These are phyloP conservation scores for Penicillium griseofulvum DNA, from an alignment of 2,329 filamentous ascomycete genomes.

Conservation along the genomic window DNA sequence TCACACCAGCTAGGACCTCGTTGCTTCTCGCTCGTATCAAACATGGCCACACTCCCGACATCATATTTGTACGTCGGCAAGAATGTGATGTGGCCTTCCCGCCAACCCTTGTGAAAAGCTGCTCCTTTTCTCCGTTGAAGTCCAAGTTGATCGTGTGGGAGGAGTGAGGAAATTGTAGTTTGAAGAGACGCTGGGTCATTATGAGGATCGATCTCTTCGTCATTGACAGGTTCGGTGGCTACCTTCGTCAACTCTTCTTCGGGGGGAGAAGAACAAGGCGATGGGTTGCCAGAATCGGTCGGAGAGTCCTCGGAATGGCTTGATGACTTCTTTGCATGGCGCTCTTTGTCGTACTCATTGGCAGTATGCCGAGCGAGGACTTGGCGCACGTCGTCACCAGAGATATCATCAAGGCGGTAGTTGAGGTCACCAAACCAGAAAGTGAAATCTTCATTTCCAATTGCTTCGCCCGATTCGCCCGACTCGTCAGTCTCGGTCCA, in stretches of 20 bases:
- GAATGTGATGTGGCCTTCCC: slow-evolving; percentile 82
- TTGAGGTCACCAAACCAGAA: slow-evolving; percentile 98
- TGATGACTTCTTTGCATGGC: slow-evolving; percentile 30
- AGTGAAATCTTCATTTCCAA: slow-evolving; percentile 88
- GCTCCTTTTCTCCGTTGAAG: slow-evolving; percentile 72
- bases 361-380: slow-evolving; percentile 78
- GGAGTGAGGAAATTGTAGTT: slow-evolving; percentile 79
- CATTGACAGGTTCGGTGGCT: slow-evolving; percentile 46
- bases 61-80: slow-evolving; percentile 98
- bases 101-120: slow-evolving; percentile 87
- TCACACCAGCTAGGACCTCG: slow-evolving; percentile 96
- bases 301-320: slow-evolving; percentile 1
- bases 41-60: slow-evolving; percentile 83
- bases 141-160: slow-evolving; percentile 85
- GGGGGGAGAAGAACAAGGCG: slow-evolving; percentile 1
- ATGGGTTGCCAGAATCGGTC: not conserved
- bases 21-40: slow-evolving; percentile 93
- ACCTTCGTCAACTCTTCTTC: slow-evolving; percentile 10
- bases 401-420: slow-evolving; percentile 83
- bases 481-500: slow-evolving; percentile 61
- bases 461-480: slow-evolving; percentile 57
- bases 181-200: slow-evolving; percentile 83
- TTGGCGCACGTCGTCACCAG: slow-evolving; percentile 84
- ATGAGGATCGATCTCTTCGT: slow-evolving; percentile 67
- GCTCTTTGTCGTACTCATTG: slow-evolving; percentile 67